Evolutionary conservation across 1,139 yeast genomes (phyloP).

Genomic region (Debaryomyces udenii): DNA sequence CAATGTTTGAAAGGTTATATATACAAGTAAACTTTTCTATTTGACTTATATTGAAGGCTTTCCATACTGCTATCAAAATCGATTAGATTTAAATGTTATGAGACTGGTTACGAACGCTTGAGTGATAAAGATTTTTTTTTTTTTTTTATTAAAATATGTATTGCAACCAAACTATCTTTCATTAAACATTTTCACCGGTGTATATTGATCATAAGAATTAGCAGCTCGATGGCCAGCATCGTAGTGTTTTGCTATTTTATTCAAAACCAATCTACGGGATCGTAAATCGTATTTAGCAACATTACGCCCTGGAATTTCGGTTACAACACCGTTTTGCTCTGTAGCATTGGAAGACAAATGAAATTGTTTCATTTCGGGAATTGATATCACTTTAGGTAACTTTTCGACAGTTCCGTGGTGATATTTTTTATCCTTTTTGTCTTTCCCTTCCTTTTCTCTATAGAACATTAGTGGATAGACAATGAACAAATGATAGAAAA

Average conservation of each 20-base stretch:
- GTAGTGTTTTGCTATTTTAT: conserved; percentile 18
- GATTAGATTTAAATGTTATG: conserved; percentile 4
- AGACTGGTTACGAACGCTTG: conserved; percentile 5
- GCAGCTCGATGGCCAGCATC: conserved; percentile 13
- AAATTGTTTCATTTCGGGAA: conserved; percentile 11
- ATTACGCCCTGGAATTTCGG: background rate
- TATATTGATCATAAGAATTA: background rate
- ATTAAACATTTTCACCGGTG: conserved; percentile 11
- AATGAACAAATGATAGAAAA: conserved; percentile 19
- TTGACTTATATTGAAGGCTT: background rate
- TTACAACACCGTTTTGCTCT: background rate
- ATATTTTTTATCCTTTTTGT: background rate
- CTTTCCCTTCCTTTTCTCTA: conserved; percentile 11
- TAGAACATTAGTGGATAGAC: conserved; percentile 18
- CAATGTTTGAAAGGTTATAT: background rate
- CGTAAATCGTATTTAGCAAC: conserved; percentile 7
- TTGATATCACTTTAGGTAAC: background rate
- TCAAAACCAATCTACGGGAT: conserved; percentile 17
- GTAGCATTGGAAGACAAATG: conserved; percentile 7
- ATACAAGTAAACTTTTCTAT: conserved; percentile 1
- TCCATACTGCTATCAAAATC: background rate
- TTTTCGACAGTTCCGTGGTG: background rate
- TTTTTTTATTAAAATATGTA: background rate
- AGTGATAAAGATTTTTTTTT: conserved; percentile 5
- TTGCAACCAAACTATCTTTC: conserved; percentile 8